phyloP scores from a whole-genome alignment of 108 stramenopile genomes.

The Discostella stelligeroides region DNA sequence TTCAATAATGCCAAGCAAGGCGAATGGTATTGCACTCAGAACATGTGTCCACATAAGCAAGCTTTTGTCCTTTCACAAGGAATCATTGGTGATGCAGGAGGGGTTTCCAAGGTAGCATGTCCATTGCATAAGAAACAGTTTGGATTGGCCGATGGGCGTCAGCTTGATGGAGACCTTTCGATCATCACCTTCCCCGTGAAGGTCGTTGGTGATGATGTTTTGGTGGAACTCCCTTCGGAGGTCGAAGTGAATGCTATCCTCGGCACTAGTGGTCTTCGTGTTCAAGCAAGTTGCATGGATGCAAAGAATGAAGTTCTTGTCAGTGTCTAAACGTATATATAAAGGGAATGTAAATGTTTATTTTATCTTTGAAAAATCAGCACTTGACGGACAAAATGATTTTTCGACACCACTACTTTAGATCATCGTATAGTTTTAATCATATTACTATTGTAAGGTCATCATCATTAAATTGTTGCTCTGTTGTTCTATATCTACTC shows the following conservation, averaged over 20 bases:
- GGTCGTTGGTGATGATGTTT: conserved; percentile 69
- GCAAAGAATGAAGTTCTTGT: too few species aligned
- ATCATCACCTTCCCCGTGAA: conserved; percentile 90
- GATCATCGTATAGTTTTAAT: too few species aligned
- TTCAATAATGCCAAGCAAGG: conserved; percentile 83
- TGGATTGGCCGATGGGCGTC: conserved; percentile 67
- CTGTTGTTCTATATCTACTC: too few species aligned
- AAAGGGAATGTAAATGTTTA: too few species aligned
- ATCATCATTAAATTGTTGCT: too few species aligned
- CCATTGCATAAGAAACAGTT: conserved; percentile 95
- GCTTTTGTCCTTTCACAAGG: conserved; percentile 93
- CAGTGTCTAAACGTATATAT: too few species aligned
- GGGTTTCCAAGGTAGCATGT: conserved; percentile 89
- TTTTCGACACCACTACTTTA: too few species aligned
- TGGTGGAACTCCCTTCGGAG: conserved; percentile 82
- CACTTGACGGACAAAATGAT: too few species aligned
- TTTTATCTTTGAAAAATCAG: too few species aligned
- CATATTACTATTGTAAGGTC: too few species aligned
- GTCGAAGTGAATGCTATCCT: conserved; percentile 88
- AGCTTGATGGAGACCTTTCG: conserved; percentile 77
- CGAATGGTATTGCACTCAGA: conserved; percentile 89
- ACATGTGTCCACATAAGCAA: conserved; percentile 95
- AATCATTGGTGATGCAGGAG: conserved; percentile 78
- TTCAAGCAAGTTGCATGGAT: conserved; percentile 76
- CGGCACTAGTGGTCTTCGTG: conserved; percentile 78